Evolutionary conservation across 176 grass and related monocot genomes (phyloP).

Genomic region (Saccharum officinarum): DNA sequence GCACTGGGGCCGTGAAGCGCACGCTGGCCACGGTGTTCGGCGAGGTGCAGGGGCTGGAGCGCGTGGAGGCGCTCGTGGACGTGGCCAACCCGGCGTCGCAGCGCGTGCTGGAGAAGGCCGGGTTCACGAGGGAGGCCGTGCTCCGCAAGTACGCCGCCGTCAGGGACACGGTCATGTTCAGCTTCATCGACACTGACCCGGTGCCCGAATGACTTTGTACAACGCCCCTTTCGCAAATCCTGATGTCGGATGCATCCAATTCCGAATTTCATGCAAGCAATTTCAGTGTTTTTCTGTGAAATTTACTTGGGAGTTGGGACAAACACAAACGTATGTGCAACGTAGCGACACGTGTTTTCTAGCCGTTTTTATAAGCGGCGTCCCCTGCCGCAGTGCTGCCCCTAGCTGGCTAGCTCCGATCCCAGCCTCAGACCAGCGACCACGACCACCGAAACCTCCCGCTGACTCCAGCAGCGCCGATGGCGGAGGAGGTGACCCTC

Average conservation of each 20-base stretch:
- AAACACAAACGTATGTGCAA: not conserved
- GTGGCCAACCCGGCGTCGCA: conserved; percentile 63
- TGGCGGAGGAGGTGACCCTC: conserved; percentile 45
- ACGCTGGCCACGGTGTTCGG: conserved; percentile 32
- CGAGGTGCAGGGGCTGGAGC: conserved; percentile 56
- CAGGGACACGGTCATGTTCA: conserved; percentile 56
- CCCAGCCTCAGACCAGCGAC: not conserved
- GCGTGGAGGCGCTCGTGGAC: conserved; percentile 74
- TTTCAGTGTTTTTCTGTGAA: not conserved
- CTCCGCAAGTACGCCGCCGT: conserved; percentile 43
- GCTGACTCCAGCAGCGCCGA: not conserved
- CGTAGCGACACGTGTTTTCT: not conserved
- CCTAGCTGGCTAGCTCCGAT: too few species aligned
- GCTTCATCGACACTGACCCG: conserved; percentile 62
- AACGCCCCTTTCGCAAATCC: not conserved
- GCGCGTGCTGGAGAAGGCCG: conserved; percentile 84
- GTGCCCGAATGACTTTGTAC: not conserved
- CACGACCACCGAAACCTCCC: not conserved
- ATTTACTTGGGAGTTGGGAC: not conserved
- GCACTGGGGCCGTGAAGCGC: conserved; percentile 65
- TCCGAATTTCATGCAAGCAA: not conserved
- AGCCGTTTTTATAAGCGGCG: not conserved
- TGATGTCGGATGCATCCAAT: not conserved
- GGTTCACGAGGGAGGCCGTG: conserved; percentile 73
- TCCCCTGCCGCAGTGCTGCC: too few species aligned